Conservation (phyloP, 441 rosid genomes). For the Francoa sonchifolia region DNA sequence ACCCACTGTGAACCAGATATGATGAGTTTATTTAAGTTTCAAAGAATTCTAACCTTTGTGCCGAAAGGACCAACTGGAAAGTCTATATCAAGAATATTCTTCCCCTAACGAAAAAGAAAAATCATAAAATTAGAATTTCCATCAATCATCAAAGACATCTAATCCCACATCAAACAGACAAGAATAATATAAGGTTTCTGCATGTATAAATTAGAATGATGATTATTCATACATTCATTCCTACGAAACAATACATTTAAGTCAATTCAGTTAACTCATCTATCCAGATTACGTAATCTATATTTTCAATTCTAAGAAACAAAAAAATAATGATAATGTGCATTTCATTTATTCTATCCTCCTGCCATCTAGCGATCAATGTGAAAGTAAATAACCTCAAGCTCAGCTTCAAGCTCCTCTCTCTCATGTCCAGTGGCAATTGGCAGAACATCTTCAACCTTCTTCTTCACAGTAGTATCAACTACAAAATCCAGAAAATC, state of each 20-base stretch:
- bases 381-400: conserved; percentile 35
- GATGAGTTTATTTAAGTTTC: no score
- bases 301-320: neutral
- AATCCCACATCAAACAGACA: neutral
- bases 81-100: conserved; percentile 4
- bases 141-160: no score
- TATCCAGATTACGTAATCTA: neutral
- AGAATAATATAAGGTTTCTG: no score
- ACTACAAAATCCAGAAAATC: no score
- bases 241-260: no score
- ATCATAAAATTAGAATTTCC: neutral
- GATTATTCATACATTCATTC: no score
- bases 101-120: conserved; percentile 2
- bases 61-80: neutral
- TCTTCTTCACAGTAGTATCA: conserved; percentile 44
- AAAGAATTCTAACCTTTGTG: conserved; percentile 1
- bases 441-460: conserved; percentile 70
- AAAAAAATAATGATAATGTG: no score
- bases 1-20: no score
- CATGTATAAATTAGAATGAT: no score
- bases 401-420: conserved; percentile 76
- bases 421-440: conserved; percentile 93
- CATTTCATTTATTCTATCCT: no score
- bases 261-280: neutral
- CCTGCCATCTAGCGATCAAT: neutral